Base-by-base conservation (phyloP, 352 stramenopile species). In the Peronospora belbahrii region DNA sequence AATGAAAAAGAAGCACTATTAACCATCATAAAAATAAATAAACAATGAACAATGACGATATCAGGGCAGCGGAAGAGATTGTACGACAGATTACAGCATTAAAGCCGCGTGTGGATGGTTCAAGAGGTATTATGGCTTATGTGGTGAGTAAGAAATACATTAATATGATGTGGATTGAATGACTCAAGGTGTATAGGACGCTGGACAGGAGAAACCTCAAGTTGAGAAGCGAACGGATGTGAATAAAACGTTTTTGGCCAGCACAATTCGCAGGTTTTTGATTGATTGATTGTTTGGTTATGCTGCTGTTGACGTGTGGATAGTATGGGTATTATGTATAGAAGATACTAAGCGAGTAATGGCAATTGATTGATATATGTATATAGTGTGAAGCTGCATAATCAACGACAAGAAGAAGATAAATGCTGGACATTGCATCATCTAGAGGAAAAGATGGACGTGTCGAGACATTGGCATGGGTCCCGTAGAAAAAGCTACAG, bases 201-300 rank as follows among this genome's bases (percentile, higher is more conserved):
- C 1, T 13, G 10, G 40, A n/a, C 31, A 65, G 50, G 48, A 55
- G 33, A 70, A 60, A 48, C 14, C 38, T 7, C 42, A 35, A n/a
- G 9, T 14, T 4, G 48, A 58, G 9, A 56, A 44, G 13, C 62
- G 59, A n/a, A 67, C 67, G 34, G 72, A 85, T 45, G 73, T 87
- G 36, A 87, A 85, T 52, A 87, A 85, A 52, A 46, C 53, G 27
- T 87, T 87, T 43, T 46, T 87, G 23, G 42, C 61, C 30, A 81
- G 69, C 43, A 85, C 73, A 8, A 83, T 87, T 22, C 60, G 68
- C 36, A 60, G 74, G 74, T 84, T n/a, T n/a, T n/a, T n/a, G n/a
- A n/a, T n/a, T n/a, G n/a, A n/a, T n/a, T n/a, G n/a, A n/a, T n/a
- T n/a, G n/a, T n/a, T 42, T n/a, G 59, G 52, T 35, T 30, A 4